Conservation (phyloP, 78 protist species). For the Dictyostelium firmibasis region DNA sequence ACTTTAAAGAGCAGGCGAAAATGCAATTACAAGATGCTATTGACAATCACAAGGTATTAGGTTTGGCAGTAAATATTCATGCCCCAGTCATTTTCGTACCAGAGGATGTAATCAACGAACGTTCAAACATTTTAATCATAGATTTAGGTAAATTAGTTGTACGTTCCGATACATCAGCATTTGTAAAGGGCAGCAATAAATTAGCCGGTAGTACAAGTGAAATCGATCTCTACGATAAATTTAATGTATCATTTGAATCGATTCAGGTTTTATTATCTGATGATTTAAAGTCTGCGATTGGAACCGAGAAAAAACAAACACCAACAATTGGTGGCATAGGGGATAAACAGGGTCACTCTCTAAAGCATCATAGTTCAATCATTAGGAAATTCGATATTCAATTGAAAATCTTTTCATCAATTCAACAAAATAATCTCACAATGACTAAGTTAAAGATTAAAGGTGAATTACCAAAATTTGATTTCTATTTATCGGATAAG, state of each 20-base stretch:
- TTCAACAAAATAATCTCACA: conserved; percentile 65
- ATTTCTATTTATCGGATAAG: conserved; percentile 30
- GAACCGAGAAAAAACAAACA: not conserved
- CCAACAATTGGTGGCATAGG: not conserved
- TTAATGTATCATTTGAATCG: conserved; percentile 41
- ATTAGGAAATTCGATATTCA: conserved; percentile 61
- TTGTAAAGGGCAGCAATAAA: conserved; percentile 32
- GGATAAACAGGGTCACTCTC: not conserved
- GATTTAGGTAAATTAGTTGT: conserved; percentile 77
- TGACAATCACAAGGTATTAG: conserved; percentile 65
- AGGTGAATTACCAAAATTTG: conserved; percentile 52
- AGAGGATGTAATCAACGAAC: conserved; percentile 34
- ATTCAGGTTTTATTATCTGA: conserved; percentile 41
- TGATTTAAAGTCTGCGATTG: not conserved
- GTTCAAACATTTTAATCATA: not conserved
- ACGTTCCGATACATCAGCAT: not conserved
- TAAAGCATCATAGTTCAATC: not conserved
- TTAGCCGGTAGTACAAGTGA: not conserved
- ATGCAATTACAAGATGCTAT: conserved; percentile 66
- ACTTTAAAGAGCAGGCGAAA: conserved; percentile 38
- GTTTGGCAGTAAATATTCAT: conserved; percentile 41
- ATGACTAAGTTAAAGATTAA: conserved; percentile 40
- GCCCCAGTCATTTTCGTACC: conserved; percentile 74
- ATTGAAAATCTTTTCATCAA: conserved; percentile 39
- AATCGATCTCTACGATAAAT: conserved; percentile 69